Percentiles rank a stretch among this genome's conserved stretches.
phyloP scores from a whole-genome alignment of 2,329 filamentous ascomycete genomes.

The Clarireedia hainanense region DNA sequence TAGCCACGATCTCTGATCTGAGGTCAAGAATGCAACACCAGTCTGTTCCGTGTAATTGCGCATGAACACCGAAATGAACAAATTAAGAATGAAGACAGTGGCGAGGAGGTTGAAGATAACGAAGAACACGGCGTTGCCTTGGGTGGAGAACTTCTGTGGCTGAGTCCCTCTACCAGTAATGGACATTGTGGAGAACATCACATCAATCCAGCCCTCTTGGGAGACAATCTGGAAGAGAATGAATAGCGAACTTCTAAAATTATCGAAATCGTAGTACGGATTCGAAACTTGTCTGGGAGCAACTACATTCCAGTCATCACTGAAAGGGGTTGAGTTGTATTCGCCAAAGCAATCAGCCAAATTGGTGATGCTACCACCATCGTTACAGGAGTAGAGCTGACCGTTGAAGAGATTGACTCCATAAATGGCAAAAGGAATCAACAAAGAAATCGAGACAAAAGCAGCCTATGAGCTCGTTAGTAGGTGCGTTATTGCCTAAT shows the following conservation, averaged over 20 bases:
- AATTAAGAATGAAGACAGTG: slow-evolving; percentile 89
- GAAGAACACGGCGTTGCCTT: slow-evolving; percentile 93
- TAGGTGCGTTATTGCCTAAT: neutral
- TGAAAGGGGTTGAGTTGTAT: slow-evolving; percentile 67
- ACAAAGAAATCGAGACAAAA: slow-evolving; percentile 85
- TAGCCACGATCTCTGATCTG: slow-evolving; percentile 94
- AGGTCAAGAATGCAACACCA: slow-evolving; percentile 89
- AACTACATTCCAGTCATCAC: slow-evolving; percentile 67
- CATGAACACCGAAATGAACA: slow-evolving; percentile 99
- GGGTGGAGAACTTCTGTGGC: slow-evolving; percentile 57
- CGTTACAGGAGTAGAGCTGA: slow-evolving; percentile 73
- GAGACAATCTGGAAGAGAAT: slow-evolving; percentile 98
- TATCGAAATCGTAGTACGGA: slow-evolving; percentile 84
- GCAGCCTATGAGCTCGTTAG: slow-evolving; percentile 43
- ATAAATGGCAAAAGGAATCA: slow-evolving; percentile 96
- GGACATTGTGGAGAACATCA: slow-evolving; percentile 76
- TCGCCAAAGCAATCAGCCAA: slow-evolving; percentile 78
- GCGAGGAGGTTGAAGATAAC: slow-evolving; percentile 93
- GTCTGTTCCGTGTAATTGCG: slow-evolving; percentile 99
- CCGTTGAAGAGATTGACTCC: slow-evolving; percentile 90
- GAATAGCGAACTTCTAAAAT: slow-evolving; percentile 88
- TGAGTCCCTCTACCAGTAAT: slow-evolving; percentile 73
- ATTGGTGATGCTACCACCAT: slow-evolving; percentile 49
- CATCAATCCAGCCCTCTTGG: slow-evolving; percentile 94
- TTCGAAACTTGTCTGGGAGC: slow-evolving; percentile 77